These are phyloP conservation scores for Clonostachys solani DNA, from an alignment of 2,329 filamentous ascomycete genomes.

Conservation along the genomic window DNA sequence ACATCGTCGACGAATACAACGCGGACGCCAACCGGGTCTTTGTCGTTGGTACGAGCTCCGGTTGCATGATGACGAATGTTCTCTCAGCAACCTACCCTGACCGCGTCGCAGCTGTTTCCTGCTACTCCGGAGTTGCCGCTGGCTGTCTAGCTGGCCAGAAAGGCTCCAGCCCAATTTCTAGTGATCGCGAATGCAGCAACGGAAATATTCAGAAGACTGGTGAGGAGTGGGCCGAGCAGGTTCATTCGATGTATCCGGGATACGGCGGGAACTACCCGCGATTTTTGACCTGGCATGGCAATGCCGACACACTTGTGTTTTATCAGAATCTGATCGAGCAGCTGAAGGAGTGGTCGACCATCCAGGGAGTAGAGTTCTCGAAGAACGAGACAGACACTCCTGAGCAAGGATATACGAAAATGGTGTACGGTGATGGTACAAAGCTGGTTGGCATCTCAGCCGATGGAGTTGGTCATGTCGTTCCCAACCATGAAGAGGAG, in stretches of 20 bases:
- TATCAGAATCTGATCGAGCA: slow-evolving; percentile 5
- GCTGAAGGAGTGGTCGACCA: slow-evolving; percentile 5
- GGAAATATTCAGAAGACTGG: slow-evolving; percentile 36
- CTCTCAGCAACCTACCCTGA: slow-evolving; percentile 41
- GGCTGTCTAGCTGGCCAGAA: slow-evolving; percentile 30
- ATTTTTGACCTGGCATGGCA: slow-evolving; percentile 56
- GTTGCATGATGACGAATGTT: slow-evolving; percentile 25
- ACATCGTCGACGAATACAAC: slow-evolving; percentile 39
- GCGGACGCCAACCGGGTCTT: slow-evolving; percentile 41
- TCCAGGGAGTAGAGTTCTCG: slow-evolving; percentile 1
- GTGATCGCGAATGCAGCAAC: slow-evolving; percentile 43
- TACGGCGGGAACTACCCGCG: slow-evolving; percentile 45
- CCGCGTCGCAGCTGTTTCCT: slow-evolving; percentile 36
- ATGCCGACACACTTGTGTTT: slow-evolving; percentile 27
- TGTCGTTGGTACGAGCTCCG: slow-evolving; percentile 29
- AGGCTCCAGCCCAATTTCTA: slow-evolving; percentile 8
- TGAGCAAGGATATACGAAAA: slow-evolving; percentile 3
- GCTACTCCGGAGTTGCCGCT: slow-evolving; percentile 36
- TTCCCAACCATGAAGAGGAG: slow-evolving; percentile 2
- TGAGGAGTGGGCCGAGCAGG: slow-evolving; percentile 42
- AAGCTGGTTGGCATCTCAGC: slow-evolving; percentile 4
- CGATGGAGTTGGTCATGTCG: slow-evolving; percentile 4
- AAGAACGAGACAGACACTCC: slow-evolving; percentile 2
- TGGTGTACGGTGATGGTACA: slow-evolving; percentile 6
- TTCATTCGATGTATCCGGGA: slow-evolving; percentile 38